Evolutionary conservation across 1,284 basidiomycete species (phyloP).

Genomic region (Sanghuangporus weigelae): DNA sequence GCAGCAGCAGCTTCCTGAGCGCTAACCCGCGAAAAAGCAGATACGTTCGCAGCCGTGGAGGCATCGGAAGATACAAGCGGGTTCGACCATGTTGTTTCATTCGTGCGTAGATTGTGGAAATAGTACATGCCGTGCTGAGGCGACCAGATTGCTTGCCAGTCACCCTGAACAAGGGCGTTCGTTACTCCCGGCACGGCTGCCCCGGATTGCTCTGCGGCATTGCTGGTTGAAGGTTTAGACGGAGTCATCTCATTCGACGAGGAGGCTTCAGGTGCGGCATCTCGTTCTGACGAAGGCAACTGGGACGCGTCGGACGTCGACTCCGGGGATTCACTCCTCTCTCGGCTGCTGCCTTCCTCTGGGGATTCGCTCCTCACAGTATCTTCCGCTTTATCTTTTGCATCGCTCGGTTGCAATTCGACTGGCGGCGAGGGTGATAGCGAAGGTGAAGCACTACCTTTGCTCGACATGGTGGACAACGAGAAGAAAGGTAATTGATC

Average conservation of each 20-base stretch:
- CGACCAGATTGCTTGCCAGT: slow-evolving; percentile 87
- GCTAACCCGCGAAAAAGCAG: slow-evolving; percentile 34
- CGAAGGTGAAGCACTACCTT: slow-evolving; percentile 6
- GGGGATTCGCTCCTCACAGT: not conserved
- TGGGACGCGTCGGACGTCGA: not conserved
- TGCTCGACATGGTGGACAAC: slow-evolving; percentile 12
- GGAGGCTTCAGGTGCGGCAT: slow-evolving; percentile 4
- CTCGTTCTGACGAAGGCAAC: not conserved
- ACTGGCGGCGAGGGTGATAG: not conserved
- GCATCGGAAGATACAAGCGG: slow-evolving; percentile 42
- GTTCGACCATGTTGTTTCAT: slow-evolving; percentile 87
- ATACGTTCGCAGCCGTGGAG: slow-evolving; percentile 20
- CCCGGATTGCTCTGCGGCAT: not conserved
- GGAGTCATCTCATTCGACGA: slow-evolving; percentile 11
- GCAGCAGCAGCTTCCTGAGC: slow-evolving; percentile 60
- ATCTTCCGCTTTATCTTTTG: not conserved
- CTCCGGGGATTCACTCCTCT: slow-evolving; percentile 4
- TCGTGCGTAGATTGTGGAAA: slow-evolving; percentile 76
- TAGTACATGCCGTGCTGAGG: slow-evolving; percentile 82
- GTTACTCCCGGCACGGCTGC: slow-evolving; percentile 17
- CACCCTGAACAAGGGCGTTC: slow-evolving; percentile 27
- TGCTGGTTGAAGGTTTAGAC: not conserved
- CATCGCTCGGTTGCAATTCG: not conserved
- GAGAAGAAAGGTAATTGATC: not conserved
- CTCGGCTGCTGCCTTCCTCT: not conserved